These are phyloP conservation scores for Fragaria ananassa DNA, from an alignment of 306 rosid genomes.

Conservation along the genomic window DNA sequence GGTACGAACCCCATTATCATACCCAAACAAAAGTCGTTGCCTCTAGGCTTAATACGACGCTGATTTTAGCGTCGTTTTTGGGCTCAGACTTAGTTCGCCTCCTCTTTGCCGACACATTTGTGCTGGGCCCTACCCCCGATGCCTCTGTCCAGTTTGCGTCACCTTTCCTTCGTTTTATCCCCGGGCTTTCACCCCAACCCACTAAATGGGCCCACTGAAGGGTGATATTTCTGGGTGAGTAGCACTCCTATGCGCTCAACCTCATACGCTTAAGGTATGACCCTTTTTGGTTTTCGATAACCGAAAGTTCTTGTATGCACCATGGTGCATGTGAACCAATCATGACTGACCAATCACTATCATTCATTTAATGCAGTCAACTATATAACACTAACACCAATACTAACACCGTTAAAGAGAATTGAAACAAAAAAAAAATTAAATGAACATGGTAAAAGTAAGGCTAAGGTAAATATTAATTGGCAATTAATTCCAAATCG, in stretches of 20 bases:
- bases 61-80: neutral
- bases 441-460: no score
- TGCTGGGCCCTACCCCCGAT: constrained; percentile 26
- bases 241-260: neutral
- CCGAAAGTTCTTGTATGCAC: no score
- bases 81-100: constrained; percentile 25
- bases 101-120: constrained; percentile 52
- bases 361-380: no score
- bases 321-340: no score
- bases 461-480: no score
- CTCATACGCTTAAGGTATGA: neutral
- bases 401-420: no score
- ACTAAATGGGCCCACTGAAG: neutral
- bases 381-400: no score
- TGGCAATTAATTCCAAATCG: no score
- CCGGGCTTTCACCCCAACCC: neutral
- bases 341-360: no score
- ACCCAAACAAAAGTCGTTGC: neutral
- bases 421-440: no score
- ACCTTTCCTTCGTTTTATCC: neutral
- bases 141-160: constrained; percentile 14
- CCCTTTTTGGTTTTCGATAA: no score
- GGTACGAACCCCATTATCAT: neutral
- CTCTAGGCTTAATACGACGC: neutral
- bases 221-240: neutral